Conservation (phyloP, 495 filamentous ascomycete genomes). For the Podospora comata region DNA sequence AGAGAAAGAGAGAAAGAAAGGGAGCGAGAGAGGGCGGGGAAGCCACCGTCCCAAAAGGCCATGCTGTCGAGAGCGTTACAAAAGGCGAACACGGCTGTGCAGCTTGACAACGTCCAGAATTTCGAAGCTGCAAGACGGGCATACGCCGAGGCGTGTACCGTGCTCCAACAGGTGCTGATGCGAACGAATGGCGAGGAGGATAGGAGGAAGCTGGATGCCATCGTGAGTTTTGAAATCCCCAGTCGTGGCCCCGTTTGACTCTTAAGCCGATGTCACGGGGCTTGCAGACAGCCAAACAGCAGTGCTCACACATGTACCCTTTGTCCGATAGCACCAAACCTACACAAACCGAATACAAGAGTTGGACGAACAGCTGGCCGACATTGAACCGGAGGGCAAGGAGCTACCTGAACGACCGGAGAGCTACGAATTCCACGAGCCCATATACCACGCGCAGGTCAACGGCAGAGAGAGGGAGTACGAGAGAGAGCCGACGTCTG, state of each 20-base stretch:
- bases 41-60: slow-evolving; percentile 68
- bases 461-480: slow-evolving; percentile 2
- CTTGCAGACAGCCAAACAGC: neutral
- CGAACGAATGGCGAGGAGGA: slow-evolving; percentile 81
- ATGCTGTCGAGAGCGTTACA: slow-evolving; percentile 92
- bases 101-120: slow-evolving; percentile 92
- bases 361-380: slow-evolving; percentile 64
- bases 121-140: slow-evolving; percentile 89
- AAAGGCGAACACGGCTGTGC: slow-evolving; percentile 92
- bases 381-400: slow-evolving; percentile 59
- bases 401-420: slow-evolving; percentile 75
- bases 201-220: slow-evolving; percentile 77
- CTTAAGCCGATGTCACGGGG: no score
- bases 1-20: neutral
- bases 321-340: slow-evolving; percentile 63
- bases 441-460: slow-evolving; percentile 24
- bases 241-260: slow-evolving; percentile 2
- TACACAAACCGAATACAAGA: slow-evolving; percentile 87
- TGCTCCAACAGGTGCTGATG: slow-evolving; percentile 82
- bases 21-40: slow-evolving; percentile 30
- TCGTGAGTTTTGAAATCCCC: slow-evolving; percentile 60
- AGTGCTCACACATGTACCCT: neutral
- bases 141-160: slow-evolving; percentile 81
- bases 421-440: slow-evolving; percentile 48
- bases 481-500: slow-evolving; percentile 19